Base-by-base conservation (phyloP, 768 basidiomycete species). In the Russula sp. region DNA sequence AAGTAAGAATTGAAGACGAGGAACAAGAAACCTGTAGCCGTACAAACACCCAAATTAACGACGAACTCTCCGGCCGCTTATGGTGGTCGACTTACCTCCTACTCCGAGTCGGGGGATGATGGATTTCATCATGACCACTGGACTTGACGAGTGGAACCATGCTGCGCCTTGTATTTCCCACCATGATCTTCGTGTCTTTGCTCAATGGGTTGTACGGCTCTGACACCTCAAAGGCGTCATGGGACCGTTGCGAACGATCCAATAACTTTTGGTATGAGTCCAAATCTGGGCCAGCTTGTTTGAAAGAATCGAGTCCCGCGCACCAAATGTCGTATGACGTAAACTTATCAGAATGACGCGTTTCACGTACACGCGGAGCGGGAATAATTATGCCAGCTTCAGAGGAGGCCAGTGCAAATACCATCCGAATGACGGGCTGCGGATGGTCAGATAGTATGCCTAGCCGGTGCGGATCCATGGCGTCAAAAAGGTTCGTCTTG, bases 401-500 rank as follows among this genome's bases (percentile, higher is more conserved):
- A 4, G 22, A 4, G 1, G 34, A 54, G 7, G 34, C 52, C 2
- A 34, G 20, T 7, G 34, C 52, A 4, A 54, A 54, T 1, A 54
- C 52, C n/a, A 54, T 36, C 1, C 52, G 32, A 14, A 54, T 34
- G 5, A 54, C 2, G 6, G 52, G 52, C 7, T 5, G 52, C 2
- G n/a, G 32, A 7, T 5, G 0, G 6, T 49, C 11, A 6, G 24
- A 16, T 13, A 49, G 14, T 7, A 26, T 1, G 22, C 48, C 48
- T 5, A 49, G 13, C 11, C 11, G 0, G 2, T 6, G 14, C 14
- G 52, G 52, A 8, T 54, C n/a, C 52, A 54, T 54, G 1, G 8
- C n/a, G 1, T 36, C 7, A 9, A 42, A 42, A 1, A 42, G 20
- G 0, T 0, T 16, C 0, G 9, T 3, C 4, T 28, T 4, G 9